Base-by-base conservation (phyloP, 352 stramenopile species). In the Phytophthora sp. region DNA sequence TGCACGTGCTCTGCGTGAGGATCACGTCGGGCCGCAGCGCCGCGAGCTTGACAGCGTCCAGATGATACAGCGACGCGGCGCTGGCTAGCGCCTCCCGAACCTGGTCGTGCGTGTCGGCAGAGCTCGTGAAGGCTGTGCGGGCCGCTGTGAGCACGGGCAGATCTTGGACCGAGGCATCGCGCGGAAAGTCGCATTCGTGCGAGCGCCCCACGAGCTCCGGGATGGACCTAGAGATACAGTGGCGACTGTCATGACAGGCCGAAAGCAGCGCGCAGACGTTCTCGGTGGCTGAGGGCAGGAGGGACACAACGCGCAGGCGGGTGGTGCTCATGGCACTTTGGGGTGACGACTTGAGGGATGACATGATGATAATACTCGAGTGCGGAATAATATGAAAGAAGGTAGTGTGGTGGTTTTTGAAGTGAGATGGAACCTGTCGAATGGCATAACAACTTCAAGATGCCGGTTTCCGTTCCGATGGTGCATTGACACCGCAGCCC, bases 161-260 rank as follows among this genome's bases (percentile, higher is more conserved):
- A n/a, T 63, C 29, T 35, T 74, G 66, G 3, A 86, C 68, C n/a
- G 55, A 58, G 5, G 4, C 29, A 18, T 41, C 65, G 59, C 13
- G 31, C 0, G 84, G 84, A 56, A 70, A 91, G 55, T 93, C 84
- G 65, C 84, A 93, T 57, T 93, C 84, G 58, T 93, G 84, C 18
- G 82, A 91, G n/a, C 84, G 74, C 1, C 78, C 84, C 13, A 93
- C 84, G 21, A 93, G 72, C 59, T 76, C 55, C 4, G 78, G 77
- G n/a, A n/a, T n/a, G n/a, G n/a, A n/a, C n/a, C n/a, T n/a, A 46
- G 38, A 4, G 7, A 42, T 2, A 15, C n/a, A 42, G 3, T 50
- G 41, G 2, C 53, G 7, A 51, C 29, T 44, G 31, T n/a, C n/a
- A n/a, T 38, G 66, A 3, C 51, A 57, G 24, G 49, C 49, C 67